phyloP scores from a whole-genome alignment of 495 filamentous ascomycete species.

The Bacidia rubella region DNA sequence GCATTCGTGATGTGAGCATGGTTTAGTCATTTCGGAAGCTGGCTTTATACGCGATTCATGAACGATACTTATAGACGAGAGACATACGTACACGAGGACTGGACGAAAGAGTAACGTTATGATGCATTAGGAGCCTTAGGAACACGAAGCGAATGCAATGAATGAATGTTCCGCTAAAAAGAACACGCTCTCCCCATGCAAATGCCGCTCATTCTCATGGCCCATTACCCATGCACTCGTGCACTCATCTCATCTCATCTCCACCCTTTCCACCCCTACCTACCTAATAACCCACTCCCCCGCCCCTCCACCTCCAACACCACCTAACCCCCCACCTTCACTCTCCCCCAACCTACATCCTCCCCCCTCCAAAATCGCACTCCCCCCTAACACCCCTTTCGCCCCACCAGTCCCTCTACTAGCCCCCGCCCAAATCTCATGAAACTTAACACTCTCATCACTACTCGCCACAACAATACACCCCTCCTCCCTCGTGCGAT shows the following conservation, averaged over 20 bases:
- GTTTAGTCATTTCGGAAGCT: too few species aligned
- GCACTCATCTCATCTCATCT: not conserved
- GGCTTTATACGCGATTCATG: too few species aligned
- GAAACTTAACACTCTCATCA: conserved; percentile 89
- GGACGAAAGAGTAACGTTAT: not conserved
- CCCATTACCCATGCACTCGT: not conserved
- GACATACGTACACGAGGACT: too few species aligned
- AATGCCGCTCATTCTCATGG: too few species aligned
- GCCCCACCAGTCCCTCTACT: conserved; percentile 41
- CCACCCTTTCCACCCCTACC: not conserved
- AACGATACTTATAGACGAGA: too few species aligned
- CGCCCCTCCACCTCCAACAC: conserved; percentile 16
- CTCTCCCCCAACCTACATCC: conserved; percentile 81
- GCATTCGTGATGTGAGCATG: too few species aligned
- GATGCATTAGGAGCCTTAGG: not conserved
- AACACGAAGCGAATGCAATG: not conserved
- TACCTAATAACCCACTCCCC: conserved; percentile 1
- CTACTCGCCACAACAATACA: conserved; percentile 91
- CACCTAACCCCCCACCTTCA: conserved; percentile 65
- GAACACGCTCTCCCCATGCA: too few species aligned
- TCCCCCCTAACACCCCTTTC: conserved; percentile 65
- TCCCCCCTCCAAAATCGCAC: conserved; percentile 72
- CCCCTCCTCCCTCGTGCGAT: conserved; percentile 60
- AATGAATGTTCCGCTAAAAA: not conserved
- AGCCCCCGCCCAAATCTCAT: conserved; percentile 75